Conservation (phyloP, 73 alveolate genomes). For the Stentor roeselii region DNA sequence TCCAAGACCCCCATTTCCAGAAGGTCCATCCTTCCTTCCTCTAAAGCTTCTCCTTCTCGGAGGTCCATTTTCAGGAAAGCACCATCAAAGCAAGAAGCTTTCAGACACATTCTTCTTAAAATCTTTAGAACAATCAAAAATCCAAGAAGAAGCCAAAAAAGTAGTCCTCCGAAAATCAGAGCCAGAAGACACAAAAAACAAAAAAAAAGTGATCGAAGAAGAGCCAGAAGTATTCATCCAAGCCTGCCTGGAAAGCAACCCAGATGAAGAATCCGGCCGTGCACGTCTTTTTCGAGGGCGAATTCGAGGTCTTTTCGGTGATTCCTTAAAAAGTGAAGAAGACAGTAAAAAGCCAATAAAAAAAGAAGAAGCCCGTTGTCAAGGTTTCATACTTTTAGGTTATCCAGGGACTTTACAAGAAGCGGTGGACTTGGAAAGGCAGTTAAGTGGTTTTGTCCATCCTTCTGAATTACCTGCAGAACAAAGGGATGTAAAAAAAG, state of each 20-base stretch:
- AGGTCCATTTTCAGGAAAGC: constrained; percentile 35
- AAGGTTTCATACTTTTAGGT: neutral
- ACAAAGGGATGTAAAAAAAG: neutral
- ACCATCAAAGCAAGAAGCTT: constrained; percentile 36
- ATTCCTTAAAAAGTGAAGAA: neutral
- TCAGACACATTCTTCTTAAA: constrained; percentile 34
- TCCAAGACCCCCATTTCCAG: neutral
- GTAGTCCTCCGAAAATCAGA: constrained; percentile 28
- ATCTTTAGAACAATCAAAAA: constrained; percentile 37
- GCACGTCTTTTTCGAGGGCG: neutral
- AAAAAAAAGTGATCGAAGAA: constrained; percentile 19
- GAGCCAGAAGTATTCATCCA: constrained; percentile 21
- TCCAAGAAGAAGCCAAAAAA: constrained; percentile 46
- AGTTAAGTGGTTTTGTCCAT: constrained; percentile 6
- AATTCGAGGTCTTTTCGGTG: constrained; percentile 5
- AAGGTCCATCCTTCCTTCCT: constrained; percentile 45
- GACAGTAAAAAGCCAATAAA: neutral
- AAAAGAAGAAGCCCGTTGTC: constrained; percentile 14
- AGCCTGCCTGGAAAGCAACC: neutral
- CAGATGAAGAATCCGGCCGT: neutral
- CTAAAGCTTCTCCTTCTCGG: constrained; percentile 51
- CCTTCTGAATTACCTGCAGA: constrained; percentile 14
- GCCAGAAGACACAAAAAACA: constrained; percentile 29
- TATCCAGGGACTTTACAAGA: neutral
- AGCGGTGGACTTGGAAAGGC: neutral